Conservation (phyloP, 2,329 filamentous ascomycete species). For the Trichothecium roseum region DNA sequence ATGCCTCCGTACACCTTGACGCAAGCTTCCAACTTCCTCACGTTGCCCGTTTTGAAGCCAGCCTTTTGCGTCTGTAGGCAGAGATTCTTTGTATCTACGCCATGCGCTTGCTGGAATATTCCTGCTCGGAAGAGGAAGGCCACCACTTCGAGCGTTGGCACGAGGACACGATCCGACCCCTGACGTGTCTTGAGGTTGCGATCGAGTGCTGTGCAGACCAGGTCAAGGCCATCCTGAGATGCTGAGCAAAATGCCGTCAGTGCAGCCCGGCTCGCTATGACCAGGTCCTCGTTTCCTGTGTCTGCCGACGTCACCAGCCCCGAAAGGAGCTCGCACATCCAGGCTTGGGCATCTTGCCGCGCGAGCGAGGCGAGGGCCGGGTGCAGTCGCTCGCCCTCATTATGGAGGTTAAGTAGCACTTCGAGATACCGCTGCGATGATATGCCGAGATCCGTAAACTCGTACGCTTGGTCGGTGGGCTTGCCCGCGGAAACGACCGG, state of each 20-base stretch:
- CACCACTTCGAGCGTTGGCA: slow-evolving; percentile 67
- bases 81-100: slow-evolving; percentile 41
- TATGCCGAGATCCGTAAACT: slow-evolving; percentile 31
- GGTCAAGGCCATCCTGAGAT: slow-evolving; percentile 26
- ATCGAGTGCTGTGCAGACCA: slow-evolving; percentile 40
- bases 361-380: slow-evolving; percentile 24
- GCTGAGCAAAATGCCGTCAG: slow-evolving; percentile 44
- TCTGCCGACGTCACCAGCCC: slow-evolving; percentile 66
- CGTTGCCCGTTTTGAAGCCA: slow-evolving; percentile 73
- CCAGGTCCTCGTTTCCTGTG: slow-evolving; percentile 65
- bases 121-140: slow-evolving; percentile 65
- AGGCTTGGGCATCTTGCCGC: slow-evolving; percentile 18
- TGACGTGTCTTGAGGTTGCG: slow-evolving; percentile 42
- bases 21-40: slow-evolving; percentile 72
- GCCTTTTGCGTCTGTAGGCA: slow-evolving; percentile 66
- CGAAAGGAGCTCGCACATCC: slow-evolving; percentile 46
- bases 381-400: slow-evolving; percentile 18
- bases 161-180: slow-evolving; percentile 57
- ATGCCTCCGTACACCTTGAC: slow-evolving; percentile 70
- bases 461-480: slow-evolving; percentile 18
- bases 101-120: slow-evolving; percentile 29
- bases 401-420: slow-evolving; percentile 36
- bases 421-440: slow-evolving; percentile 52
- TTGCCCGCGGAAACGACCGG: neutral
- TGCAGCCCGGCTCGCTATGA: slow-evolving; percentile 57